Percentiles rank a stretch among this genome's conserved stretches.
phyloP scores from a whole-genome alignment of 306 rosid species.

The Luffa aegyptiaca region DNA sequence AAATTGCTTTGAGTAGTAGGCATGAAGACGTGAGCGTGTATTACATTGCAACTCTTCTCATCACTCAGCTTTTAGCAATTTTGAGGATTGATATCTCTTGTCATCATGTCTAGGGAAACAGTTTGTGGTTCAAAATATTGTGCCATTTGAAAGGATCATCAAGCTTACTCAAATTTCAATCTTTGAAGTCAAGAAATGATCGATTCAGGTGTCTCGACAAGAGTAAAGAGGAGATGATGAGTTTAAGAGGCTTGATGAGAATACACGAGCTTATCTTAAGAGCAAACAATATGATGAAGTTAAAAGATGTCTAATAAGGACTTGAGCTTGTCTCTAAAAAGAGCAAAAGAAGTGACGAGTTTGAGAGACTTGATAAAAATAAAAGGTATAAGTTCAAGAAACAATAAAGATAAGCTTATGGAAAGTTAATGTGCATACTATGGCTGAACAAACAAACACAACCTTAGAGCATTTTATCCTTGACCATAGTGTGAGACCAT shows the following conservation, averaged over 20 bases:
- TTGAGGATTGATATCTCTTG: neutral
- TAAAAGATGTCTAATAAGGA: neutral
- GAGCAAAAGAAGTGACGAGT: neutral
- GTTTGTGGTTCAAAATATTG: neutral
- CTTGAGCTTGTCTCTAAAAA: neutral
- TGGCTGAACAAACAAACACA: too few species aligned
- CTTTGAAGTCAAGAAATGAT: neutral
- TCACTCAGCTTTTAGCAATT: neutral
- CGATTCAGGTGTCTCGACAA: neutral
- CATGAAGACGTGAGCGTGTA: neutral
- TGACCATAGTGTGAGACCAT: neutral
- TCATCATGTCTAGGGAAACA: neutral
- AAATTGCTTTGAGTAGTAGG: constrained; percentile 3
- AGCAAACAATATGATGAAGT: neutral
- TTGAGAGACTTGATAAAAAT: neutral
- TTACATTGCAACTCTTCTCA: neutral
- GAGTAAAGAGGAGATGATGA: neutral
- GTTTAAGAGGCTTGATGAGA: neutral
- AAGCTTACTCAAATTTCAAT: neutral
- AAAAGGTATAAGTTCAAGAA: neutral
- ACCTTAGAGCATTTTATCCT: too few species aligned
- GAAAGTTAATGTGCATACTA: too few species aligned
- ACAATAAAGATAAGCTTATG: neutral
- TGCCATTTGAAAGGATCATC: neutral
- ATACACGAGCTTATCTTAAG: neutral